These are phyloP conservation scores for Phaeophleospora eucalypticola DNA, from an alignment of 2,329 filamentous ascomycete species.

Conservation along the genomic window DNA sequence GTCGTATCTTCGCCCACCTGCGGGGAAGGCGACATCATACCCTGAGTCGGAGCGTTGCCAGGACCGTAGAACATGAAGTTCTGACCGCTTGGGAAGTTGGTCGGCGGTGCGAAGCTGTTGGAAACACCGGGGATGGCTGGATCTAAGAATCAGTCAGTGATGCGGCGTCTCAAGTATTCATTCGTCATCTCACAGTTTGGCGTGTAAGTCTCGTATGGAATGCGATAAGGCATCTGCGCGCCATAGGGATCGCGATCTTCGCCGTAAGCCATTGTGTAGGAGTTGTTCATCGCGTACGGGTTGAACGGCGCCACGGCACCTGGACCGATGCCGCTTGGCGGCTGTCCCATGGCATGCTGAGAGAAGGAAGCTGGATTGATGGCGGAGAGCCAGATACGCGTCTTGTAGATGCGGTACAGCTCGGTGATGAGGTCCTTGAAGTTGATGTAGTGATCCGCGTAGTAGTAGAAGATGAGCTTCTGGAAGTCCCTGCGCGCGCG, in stretches of 20 bases:
- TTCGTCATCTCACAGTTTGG: conserved; percentile 28
- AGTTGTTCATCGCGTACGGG: conserved; percentile 21
- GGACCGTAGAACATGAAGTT: conserved; percentile 11
- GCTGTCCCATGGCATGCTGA: conserved; percentile 32
- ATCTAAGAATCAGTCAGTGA: conserved; percentile 1
- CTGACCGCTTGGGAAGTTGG: conserved; percentile 4
- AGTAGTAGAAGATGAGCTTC: conserved; percentile 98
- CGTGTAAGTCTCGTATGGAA: conserved; percentile 31
- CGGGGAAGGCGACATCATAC: not conserved
- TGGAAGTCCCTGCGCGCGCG: conserved; percentile 85
- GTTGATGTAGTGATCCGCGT: conserved; percentile 96
- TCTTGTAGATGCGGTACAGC: conserved; percentile 99
- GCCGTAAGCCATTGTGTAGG: conserved; percentile 34
- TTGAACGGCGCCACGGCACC: conserved; percentile 29
- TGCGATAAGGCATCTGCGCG: conserved; percentile 31
- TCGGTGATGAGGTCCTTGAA: conserved; percentile 98
- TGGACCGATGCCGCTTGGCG: conserved; percentile 36
- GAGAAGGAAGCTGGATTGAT: conserved; percentile 93
- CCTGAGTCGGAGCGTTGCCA: not conserved
- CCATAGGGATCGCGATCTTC: conserved; percentile 32
- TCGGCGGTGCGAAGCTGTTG: conserved; percentile 27
- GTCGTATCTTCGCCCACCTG: not conserved
- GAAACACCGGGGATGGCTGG: conserved; percentile 30
- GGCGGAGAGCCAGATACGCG: conserved; percentile 98
- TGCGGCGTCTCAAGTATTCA: not conserved